Base-by-base conservation (phyloP, 805 yeast species). In the Spathaspora hagerdaliae region DNA sequence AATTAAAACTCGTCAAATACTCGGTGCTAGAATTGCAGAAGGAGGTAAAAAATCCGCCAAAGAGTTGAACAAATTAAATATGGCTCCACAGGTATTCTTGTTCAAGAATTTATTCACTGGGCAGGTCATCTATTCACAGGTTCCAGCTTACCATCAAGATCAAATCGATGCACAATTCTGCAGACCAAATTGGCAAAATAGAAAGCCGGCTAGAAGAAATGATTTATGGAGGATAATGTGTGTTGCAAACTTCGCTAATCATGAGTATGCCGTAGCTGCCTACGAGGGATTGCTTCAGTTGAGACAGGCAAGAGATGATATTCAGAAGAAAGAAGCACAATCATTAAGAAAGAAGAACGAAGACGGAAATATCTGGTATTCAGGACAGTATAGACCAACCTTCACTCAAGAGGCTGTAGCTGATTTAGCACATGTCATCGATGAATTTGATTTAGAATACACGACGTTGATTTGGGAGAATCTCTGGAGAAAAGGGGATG, bases 141-240 rank as follows among this genome's bases (percentile, higher is more conserved):
- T 86, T 10, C 94, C 96, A 35, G 83, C 69, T 44, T 77, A 50
- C 67, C 78, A 77, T 51, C 75, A 67, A 53, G 67, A 73, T 36
- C 85, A 85, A 62, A 81, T 87, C 50, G 78, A 82, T 48, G 74
- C 69, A 50, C 94, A 85, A 69, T 88, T 86, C 63, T 77, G 75
- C 51, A 75, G 87, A 59, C 95, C 96, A 38, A 87, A 89, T 71
- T 87, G 96, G 95, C 85, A 87, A 60, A 89, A 91, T 71, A 75
- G 85, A 58, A 79, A 77, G 55, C 97, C 97, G 4, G 71, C 79
- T 34, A 73, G 82, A 55, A 81, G 98, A 68, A 77, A 83, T 55
- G 98, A 91, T 64, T 73, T 90, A 42, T 91, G 97, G 97, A 76
- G 92, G 56, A 77, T 91, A 43, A 79, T 92, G 87, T 87, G 94